These are phyloP conservation scores for Colletotrichum sp. DNA, from an alignment of 2,329 filamentous ascomycete species.

Conservation along the genomic window DNA sequence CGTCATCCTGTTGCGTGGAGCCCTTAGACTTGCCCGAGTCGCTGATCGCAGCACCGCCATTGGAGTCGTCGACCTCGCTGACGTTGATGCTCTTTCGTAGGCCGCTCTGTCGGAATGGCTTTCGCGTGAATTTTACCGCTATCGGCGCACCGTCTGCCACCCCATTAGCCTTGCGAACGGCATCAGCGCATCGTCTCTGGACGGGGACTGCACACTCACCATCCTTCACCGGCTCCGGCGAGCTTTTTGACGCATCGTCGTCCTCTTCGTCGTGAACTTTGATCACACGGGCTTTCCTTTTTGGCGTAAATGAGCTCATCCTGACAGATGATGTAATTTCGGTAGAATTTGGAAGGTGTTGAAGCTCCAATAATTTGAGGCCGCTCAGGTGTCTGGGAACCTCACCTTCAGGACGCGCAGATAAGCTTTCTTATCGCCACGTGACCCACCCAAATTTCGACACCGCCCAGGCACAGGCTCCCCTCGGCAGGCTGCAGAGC, in stretches of 20 bases:
- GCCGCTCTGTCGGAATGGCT: slow-evolving; percentile 62
- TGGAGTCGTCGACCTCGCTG: slow-evolving; percentile 34
- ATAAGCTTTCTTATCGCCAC: slow-evolving; percentile 50
- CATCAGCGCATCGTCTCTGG: slow-evolving; percentile 29
- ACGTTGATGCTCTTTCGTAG: slow-evolving; percentile 62
- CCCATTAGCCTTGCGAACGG: slow-evolving; percentile 20
- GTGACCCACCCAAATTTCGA: slow-evolving; percentile 39
- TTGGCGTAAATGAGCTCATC: slow-evolving; percentile 62
- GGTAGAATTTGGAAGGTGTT: not conserved
- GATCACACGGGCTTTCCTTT: slow-evolving; percentile 79
- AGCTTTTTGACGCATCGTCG: not conserved
- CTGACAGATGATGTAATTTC: slow-evolving; percentile 15
- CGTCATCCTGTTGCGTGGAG: slow-evolving; percentile 36
- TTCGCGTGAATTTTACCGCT: slow-evolving; percentile 38
- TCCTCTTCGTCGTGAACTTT: slow-evolving; percentile 73
- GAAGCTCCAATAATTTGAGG: not conserved
- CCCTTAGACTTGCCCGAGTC: slow-evolving; percentile 16
- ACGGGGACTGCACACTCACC: slow-evolving; percentile 37
- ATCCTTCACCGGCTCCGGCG: slow-evolving; percentile 33
- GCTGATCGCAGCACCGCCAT: not conserved
- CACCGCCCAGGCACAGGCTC: not conserved
- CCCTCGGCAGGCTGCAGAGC: slow-evolving; percentile 4
- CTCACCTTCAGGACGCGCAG: not conserved
- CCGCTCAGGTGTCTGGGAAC: not conserved
- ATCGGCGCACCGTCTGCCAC: slow-evolving; percentile 1